Base-by-base conservation (phyloP, 495 filamentous ascomycete genomes). In the Filosporella fistucella region DNA sequence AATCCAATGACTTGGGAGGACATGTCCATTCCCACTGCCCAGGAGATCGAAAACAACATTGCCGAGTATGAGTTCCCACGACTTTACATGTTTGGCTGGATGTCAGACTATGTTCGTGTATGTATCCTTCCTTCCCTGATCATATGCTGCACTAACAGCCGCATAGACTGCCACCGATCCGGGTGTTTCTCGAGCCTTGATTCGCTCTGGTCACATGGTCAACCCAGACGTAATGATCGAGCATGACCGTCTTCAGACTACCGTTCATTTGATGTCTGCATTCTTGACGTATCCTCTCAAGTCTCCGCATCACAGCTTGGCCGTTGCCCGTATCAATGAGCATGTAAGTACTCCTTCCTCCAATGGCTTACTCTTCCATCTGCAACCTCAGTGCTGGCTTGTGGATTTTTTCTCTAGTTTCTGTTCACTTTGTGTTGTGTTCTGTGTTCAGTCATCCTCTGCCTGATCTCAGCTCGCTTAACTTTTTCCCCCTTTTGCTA, bases 261-360 rank as follows among this genome's bases (percentile, higher is more conserved):
- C 58, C 11, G 45, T 60, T 23, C 53, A 48, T 37, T 30, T 61
- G 18, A 60, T 62, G 57, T 49, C 32, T 4, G 47, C 24, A 20
- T 55, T 62, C 37, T 26, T 52, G 35, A 46, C 55, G 21, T 45
- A 60, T 28, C 55, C 51, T 10, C 33, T 61, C 18, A 38, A 44
- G 6, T 60, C 58, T 12, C 35, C 18, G 16, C 32, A 42, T 3
- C 38, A 52, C 40, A 43, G 49, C 9, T 29, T 61, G 16, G 32
- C 34, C 25, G 24, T 62, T 2, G 50, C 59, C 37, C 42, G 58
- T 14, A 58, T 62, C 38, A 62, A 62, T 41, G 59, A 57, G 35
- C 58, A 60, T 42, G 44, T 47, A 47, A 38, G 44, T 34, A 12
- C 20, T 5, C 38, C 21, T 42, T 26, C n/a, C n/a, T n/a, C n/a